Percentiles rank a stretch among this genome's conserved stretches.
These are phyloP conservation scores for Cyanidioschyzon merolae DNA, from an alignment of 23 red algal species.

Conservation along the genomic window DNA sequence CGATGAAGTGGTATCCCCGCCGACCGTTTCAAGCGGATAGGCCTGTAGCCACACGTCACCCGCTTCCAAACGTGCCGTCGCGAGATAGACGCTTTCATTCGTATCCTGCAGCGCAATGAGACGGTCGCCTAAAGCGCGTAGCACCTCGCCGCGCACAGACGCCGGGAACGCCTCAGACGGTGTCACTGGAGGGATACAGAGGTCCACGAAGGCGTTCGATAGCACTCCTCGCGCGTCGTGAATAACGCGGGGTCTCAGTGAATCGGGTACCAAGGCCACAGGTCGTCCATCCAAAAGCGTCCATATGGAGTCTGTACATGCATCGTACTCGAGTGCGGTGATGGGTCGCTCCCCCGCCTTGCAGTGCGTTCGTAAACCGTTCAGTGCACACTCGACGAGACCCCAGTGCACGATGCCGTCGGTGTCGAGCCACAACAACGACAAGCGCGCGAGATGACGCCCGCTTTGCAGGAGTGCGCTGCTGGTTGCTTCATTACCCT, in stretches of 20 bases:
- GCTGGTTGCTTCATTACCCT: no score
- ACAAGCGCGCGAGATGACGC: neutral
- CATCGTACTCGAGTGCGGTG: neutral
- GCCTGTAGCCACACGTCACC: neutral
- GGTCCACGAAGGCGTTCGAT: neutral
- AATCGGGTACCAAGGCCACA: neutral
- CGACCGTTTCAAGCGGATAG: neutral
- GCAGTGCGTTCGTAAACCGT: neutral
- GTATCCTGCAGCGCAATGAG: neutral
- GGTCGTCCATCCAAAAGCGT: neutral
- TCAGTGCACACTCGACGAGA: neutral
- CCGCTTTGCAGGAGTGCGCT: no score
- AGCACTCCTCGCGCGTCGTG: neutral
- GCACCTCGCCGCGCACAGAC: neutral
- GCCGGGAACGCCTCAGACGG: neutral
- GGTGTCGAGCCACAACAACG: conserved; percentile 2
- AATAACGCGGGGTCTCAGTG: neutral
- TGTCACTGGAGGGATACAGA: neutral
- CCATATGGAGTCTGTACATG: neutral
- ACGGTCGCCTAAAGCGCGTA: neutral
- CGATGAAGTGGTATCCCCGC: neutral
- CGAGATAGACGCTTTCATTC: neutral
- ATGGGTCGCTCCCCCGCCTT: neutral
- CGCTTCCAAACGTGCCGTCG: neutral
- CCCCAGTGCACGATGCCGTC: neutral